A percentile compares a stretch with the other conserved stretches of the same genome.
Evolutionary conservation across 257 asterid genomes (phyloP).

Genomic region (Solanum okadae): DNA sequence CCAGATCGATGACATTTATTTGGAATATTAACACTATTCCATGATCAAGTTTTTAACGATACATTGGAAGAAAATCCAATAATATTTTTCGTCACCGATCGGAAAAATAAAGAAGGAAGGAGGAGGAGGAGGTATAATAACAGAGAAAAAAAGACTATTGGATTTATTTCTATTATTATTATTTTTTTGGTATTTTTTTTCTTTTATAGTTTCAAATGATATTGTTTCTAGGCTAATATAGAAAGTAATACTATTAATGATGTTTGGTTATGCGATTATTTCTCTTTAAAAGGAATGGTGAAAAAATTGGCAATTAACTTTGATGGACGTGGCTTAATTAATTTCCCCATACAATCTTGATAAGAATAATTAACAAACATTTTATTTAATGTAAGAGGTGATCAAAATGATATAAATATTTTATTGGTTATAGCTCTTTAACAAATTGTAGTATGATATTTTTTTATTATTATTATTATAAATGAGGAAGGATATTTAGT

Average conservation of each 20-base stretch:
- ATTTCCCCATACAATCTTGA: not conserved
- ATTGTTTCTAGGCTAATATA: not conserved
- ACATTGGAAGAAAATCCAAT: not conserved
- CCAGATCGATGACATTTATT: constrained; percentile 11
- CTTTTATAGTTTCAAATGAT: not conserved
- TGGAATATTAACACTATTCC: not conserved
- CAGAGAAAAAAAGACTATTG: not conserved
- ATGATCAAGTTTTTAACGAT: not conserved
- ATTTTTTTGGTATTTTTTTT: not conserved
- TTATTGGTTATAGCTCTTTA: not conserved
- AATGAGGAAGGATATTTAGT: not conserved
- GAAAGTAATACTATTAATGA: not conserved
- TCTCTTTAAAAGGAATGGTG: not conserved
- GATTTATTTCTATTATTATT: not conserved
- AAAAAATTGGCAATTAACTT: not conserved
- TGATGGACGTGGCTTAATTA: not conserved
- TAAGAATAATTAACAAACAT: not conserved
- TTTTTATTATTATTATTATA: not conserved
- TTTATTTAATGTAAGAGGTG: not conserved
- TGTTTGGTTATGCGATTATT: not conserved
- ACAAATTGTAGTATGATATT: not conserved
- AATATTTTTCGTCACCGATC: constrained; percentile 6
- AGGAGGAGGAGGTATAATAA: not conserved
- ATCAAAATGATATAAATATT: not conserved
- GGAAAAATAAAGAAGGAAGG: constrained; percentile 7